phyloP scores from a whole-genome alignment of 257 asterid genomes.

The Fraxinus cuspidata region DNA sequence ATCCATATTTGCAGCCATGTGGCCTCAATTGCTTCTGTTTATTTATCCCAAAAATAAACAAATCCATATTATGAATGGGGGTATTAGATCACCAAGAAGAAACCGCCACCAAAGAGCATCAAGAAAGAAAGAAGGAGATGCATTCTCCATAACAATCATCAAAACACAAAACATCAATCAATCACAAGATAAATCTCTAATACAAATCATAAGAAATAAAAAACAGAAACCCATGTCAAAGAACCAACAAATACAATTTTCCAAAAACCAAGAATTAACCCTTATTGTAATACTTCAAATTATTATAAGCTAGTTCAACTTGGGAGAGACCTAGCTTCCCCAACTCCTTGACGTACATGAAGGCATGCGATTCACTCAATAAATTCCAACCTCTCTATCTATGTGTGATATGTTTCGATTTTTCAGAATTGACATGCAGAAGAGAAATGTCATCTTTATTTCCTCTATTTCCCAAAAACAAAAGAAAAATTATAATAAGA shows the following conservation, averaged over 20 bases:
- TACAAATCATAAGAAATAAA: background rate
- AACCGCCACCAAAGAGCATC: background rate
- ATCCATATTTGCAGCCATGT: slow-evolving; percentile 52
- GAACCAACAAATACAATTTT: background rate
- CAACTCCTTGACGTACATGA: background rate
- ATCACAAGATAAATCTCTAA: no score
- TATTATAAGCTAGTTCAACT: background rate
- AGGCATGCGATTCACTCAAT: background rate
- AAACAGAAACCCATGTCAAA: background rate
- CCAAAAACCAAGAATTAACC: background rate
- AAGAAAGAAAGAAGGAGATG: background rate
- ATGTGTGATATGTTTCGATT: background rate
- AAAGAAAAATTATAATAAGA: background rate
- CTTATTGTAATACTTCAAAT: background rate
- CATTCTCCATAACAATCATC: background rate
- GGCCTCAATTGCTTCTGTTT: slow-evolving; percentile 27
- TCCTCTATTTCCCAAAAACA: background rate
- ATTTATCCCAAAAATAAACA: background rate
- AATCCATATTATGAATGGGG: background rate
- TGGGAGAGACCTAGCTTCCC: background rate
- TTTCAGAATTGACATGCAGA: background rate
- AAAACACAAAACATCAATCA: background rate
- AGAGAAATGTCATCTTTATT: no score
- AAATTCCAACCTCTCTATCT: background rate
- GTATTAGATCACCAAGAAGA: background rate